These are phyloP conservation scores for Pseudogymnoascus sp. DNA, from an alignment of 2,329 filamentous ascomycete genomes.

Conservation along the genomic window DNA sequence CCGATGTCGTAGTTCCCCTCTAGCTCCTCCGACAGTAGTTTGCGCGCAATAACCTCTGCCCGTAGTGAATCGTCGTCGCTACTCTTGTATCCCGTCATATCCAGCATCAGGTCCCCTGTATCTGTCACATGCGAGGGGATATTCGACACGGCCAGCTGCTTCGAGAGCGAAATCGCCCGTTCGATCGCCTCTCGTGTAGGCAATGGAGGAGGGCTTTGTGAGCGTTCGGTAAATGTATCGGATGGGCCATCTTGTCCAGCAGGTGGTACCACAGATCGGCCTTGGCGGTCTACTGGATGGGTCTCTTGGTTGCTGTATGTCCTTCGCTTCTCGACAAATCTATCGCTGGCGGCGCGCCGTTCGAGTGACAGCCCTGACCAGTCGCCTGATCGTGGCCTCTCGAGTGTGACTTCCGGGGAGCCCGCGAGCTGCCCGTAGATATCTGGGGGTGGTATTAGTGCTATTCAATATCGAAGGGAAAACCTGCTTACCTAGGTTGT, in stretches of 20 bases:
- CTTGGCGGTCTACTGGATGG: conserved; percentile 30
- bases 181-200: conserved; percentile 68
- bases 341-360: conserved; percentile 45
- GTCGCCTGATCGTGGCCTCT: conserved; percentile 42
- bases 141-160: conserved; percentile 80
- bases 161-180: conserved; percentile 75
- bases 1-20: conserved; percentile 96
- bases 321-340: conserved; percentile 36
- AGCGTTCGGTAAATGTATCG: conserved; percentile 42
- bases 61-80: conserved; percentile 86
- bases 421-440: conserved; percentile 43
- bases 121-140: conserved; percentile 92
- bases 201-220: conserved; percentile 69
- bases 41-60: conserved; percentile 87
- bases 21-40: conserved; percentile 85
- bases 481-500: conserved; percentile 24
- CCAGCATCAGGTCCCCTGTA: conserved; percentile 88
- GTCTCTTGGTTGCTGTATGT: conserved; percentile 18
- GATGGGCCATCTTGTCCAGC: conserved; percentile 20
- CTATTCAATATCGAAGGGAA: neutral
- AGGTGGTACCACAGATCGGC: conserved; percentile 33
- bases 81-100: conserved; percentile 95
- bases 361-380: conserved; percentile 37
- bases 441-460: conserved; percentile 20
- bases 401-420: conserved; percentile 42